Percentiles rank a stretch among this genome's conserved stretches.
Evolutionary conservation across 2,329 filamentous ascomycete genomes (phyloP).

Genomic region (Emergomyces orientalis): DNA sequence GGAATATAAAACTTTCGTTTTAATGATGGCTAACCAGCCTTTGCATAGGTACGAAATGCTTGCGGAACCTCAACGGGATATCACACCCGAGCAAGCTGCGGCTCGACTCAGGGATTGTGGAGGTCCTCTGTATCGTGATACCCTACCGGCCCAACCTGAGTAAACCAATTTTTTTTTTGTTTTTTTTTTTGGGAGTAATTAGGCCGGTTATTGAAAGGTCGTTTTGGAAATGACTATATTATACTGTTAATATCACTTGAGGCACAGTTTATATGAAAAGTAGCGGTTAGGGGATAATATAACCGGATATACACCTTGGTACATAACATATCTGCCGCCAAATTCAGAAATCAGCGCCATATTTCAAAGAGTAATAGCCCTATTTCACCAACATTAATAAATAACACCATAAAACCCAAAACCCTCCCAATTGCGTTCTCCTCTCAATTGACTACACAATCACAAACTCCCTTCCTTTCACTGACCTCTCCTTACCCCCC

Average conservation of each 20-base stretch:
- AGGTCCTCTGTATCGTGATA: slow-evolving; percentile 74
- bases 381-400: background rate
- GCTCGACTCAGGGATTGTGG: slow-evolving; percentile 64
- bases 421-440: no score
- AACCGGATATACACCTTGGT: background rate
- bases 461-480: background rate
- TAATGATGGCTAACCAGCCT: background rate
- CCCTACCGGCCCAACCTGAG: slow-evolving; percentile 26
- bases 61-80: slow-evolving; percentile 95
- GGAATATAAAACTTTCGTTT: background rate
- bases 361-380: background rate
- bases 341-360: background rate
- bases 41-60: slow-evolving; percentile 67
- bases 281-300: background rate
- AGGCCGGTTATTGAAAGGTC: background rate
- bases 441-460: background rate
- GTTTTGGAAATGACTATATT: background rate
- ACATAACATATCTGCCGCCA: background rate
- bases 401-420: background rate
- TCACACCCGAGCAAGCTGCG: slow-evolving; percentile 92
- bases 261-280: background rate
- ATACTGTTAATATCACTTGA: background rate
- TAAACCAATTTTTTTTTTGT: background rate
- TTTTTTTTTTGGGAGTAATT: background rate
- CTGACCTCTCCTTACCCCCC: no score